These are phyloP conservation scores for Wickerhamomyces rabaulensis DNA, from an alignment of 805 yeast genomes.

Conservation along the genomic window DNA sequence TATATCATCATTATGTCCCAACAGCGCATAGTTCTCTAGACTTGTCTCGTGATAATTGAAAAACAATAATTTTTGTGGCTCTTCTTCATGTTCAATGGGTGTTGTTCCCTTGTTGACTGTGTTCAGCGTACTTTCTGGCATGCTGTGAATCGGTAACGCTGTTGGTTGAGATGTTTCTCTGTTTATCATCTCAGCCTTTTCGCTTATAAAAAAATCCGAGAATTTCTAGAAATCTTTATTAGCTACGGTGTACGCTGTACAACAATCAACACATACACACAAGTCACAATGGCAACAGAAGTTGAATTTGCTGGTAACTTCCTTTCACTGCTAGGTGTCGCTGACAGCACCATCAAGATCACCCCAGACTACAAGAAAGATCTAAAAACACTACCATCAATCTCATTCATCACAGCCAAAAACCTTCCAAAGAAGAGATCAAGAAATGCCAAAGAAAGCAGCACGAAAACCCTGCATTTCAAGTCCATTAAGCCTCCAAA, in stretches of 20 bases:
- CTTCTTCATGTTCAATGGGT: conserved; percentile 15
- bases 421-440: conserved; percentile 26
- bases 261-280: neutral
- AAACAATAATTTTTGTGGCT: conserved; percentile 29
- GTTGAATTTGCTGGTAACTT: conserved; percentile 16
- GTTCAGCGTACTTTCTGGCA: conserved; percentile 3
- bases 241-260: no score
- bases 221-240: no score
- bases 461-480: conserved; percentile 23
- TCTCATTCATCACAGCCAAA: conserved; percentile 6
- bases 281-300: conserved; percentile 7
- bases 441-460: neutral
- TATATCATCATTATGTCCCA: conserved; percentile 19
- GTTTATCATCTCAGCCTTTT: no score
- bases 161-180: no score
- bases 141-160: neutral
- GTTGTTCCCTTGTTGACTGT: conserved; percentile 14
- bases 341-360: conserved; percentile 5
- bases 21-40: conserved; percentile 28
- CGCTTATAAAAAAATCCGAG: neutral
- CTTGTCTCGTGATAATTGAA: conserved; percentile 68
- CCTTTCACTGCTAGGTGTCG: conserved; percentile 14
- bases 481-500: conserved; percentile 74
- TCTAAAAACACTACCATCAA: conserved; percentile 3
- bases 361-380: conserved; percentile 11